Conservation (phyloP, 2,329 filamentous ascomycete species). For the Lithohypha guttulata region DNA sequence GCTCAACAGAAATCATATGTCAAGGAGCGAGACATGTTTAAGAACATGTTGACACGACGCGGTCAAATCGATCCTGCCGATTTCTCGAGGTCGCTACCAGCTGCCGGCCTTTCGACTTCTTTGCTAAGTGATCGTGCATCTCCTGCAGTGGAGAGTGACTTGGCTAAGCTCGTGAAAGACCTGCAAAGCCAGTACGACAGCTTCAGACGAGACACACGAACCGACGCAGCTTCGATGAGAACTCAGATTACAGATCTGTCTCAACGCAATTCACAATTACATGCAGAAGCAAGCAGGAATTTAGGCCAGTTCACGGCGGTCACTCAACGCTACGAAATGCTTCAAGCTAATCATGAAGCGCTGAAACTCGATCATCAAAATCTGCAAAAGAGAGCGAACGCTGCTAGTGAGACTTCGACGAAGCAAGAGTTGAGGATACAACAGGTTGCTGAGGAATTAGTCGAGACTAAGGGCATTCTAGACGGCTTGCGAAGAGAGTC, state of each 20-base stretch:
- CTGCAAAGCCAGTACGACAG: conserved; percentile 82
- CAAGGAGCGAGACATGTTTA: conserved; percentile 94
- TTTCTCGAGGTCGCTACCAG: conserved; percentile 56
- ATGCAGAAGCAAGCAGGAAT: conserved; percentile 69
- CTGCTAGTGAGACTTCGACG: conserved; percentile 68
- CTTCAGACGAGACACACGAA: conserved; percentile 73
- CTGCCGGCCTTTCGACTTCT: conserved; percentile 21
- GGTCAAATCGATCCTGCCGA: conserved; percentile 56
- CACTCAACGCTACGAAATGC: conserved; percentile 74
- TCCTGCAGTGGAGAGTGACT: conserved; percentile 46
- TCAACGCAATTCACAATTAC: conserved; percentile 68
- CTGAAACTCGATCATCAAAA: conserved; percentile 77
- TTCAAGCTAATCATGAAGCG: conserved; percentile 77
- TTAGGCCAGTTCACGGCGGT: conserved; percentile 73
- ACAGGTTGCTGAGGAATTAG: conserved; percentile 83
- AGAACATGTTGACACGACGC: conserved; percentile 76
- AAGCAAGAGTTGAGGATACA: conserved; percentile 85
- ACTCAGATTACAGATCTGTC: conserved; percentile 75
- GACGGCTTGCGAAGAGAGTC: conserved; percentile 86
- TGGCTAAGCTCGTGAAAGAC: conserved; percentile 71
- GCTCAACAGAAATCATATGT: conserved; percentile 85
- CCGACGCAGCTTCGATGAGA: conserved; percentile 70
- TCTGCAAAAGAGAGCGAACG: conserved; percentile 69
- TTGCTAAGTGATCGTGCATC: conserved; percentile 18
- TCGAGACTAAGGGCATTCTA: conserved; percentile 69